Evolutionary conservation across 2,329 filamentous ascomycete genomes (phyloP).

Genomic region (Nemania abortiva): DNA sequence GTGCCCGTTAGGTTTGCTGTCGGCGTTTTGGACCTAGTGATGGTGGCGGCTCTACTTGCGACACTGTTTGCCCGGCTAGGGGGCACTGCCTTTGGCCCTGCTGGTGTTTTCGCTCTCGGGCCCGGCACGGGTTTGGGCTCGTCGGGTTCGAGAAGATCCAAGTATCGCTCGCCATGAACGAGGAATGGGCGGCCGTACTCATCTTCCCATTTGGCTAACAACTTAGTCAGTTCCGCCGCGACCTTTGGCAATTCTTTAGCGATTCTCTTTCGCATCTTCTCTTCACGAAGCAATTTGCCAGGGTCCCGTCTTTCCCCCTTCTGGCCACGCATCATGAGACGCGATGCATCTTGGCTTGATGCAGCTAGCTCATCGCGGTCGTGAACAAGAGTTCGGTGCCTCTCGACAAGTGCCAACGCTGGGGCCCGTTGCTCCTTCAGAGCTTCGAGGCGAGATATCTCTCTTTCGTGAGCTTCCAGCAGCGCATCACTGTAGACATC

Average conservation of each 20-base stretch:
- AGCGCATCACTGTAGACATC: conserved; percentile 97
- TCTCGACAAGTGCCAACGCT: conserved; percentile 84
- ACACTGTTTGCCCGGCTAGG: conserved; percentile 56
- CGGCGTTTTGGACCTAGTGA: conserved; percentile 67
- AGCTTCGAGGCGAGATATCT: conserved; percentile 83
- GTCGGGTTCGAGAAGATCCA: conserved; percentile 81
- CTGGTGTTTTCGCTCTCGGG: conserved; percentile 81
- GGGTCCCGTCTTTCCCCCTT: conserved; percentile 96
- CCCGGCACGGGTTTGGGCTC: conserved; percentile 70
- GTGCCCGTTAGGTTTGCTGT: conserved; percentile 55
- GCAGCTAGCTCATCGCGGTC: conserved; percentile 89
- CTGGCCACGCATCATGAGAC: conserved; percentile 88
- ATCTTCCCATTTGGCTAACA: conserved; percentile 89
- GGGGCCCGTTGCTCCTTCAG: conserved; percentile 90
- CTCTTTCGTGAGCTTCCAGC: conserved; percentile 92
- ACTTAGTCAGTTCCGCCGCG: conserved; percentile 82
- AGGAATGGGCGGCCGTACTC: conserved; percentile 94
- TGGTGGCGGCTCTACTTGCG: conserved; percentile 52
- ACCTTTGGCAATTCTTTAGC: conserved; percentile 96
- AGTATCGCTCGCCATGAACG: conserved; percentile 90
- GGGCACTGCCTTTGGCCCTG: conserved; percentile 59
- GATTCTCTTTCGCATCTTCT: conserved; percentile 98
- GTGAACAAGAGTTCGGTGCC: conserved; percentile 81
- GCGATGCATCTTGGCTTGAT: conserved; percentile 94
- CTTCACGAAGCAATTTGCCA: conserved; percentile 90